Conservation (phyloP, 1,284 basidiomycete genomes). For the Cutaneotrichosporon sp. region DNA sequence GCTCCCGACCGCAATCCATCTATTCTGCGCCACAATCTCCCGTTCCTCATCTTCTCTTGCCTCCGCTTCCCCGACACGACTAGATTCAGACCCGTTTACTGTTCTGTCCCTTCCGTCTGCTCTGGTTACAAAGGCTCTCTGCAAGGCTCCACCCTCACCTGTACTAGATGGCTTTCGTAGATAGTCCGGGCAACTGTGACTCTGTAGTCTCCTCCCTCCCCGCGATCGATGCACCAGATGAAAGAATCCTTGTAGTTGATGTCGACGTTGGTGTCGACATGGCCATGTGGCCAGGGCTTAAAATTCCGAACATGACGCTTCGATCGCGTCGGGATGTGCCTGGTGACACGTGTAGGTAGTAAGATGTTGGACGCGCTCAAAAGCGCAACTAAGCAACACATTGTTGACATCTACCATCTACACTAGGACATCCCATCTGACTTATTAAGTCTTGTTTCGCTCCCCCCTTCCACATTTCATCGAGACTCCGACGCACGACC, state of each 20-base stretch:
- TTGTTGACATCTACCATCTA: neutral
- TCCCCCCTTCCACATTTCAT: neutral
- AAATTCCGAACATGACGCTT: neutral
- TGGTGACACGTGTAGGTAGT: neutral
- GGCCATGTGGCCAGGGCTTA: neutral
- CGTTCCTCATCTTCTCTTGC: neutral
- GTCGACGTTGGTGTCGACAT: neutral
- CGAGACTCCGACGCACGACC: neutral
- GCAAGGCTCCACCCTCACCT: conserved; percentile 6
- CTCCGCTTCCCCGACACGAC: conserved; percentile 6
- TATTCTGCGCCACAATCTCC: conserved; percentile 4
- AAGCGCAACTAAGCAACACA: neutral
- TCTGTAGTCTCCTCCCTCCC: conserved; percentile 10
- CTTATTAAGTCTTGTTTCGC: neutral
- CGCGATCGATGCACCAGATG: conserved; percentile 18
- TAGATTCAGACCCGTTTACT: conserved; percentile 5
- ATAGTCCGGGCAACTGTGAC: conserved; percentile 12
- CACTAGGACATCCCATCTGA: neutral
- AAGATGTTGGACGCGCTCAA: neutral
- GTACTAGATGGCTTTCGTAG: conserved; percentile 16
- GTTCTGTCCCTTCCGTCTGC: conserved; percentile 10
- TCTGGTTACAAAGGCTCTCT: conserved; percentile 3
- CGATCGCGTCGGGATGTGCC: neutral
- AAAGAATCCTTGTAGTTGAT: neutral
- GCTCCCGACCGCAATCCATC: conserved; percentile 11